Conservation (phyloP, 768 basidiomycete species). For the Termitomyces sp. region DNA sequence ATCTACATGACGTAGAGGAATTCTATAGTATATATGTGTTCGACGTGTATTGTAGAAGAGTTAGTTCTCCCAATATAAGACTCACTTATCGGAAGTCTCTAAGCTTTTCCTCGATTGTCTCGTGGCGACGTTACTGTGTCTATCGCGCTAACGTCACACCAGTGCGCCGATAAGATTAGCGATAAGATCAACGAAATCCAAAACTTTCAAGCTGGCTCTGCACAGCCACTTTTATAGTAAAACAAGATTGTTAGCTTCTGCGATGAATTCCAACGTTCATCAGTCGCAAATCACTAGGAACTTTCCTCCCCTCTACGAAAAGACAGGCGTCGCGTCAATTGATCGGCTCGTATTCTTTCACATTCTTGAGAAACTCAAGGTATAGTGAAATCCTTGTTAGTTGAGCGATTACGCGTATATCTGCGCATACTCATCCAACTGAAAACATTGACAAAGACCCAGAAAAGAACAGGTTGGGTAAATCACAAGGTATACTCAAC, state of each 20-base stretch:
- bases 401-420: background rate
- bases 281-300: constrained; percentile 25
- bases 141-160: no score
- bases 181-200: background rate
- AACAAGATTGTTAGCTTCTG: background rate
- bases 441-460: constrained; percentile 49
- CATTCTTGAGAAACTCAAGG: constrained; percentile 85
- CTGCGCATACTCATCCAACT: background rate
- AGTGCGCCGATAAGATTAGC: background rate
- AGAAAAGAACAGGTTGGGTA: constrained; percentile 95
- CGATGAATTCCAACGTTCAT: background rate
- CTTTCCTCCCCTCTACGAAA: constrained; percentile 56
- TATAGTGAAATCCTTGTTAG: constrained; percentile 18
- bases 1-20: no score
- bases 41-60: no score
- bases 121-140: no score
- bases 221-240: background rate
- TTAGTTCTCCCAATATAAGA: no score
- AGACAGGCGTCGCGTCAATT: constrained; percentile 43
- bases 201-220: no score
- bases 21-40: no score
- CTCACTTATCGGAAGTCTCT: no score
- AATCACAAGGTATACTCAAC: constrained; percentile 54
- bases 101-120: no score
- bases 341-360: constrained; percentile 92